Conservation (phyloP, 352 stramenopile species). For the Pythium diclinum region DNA sequence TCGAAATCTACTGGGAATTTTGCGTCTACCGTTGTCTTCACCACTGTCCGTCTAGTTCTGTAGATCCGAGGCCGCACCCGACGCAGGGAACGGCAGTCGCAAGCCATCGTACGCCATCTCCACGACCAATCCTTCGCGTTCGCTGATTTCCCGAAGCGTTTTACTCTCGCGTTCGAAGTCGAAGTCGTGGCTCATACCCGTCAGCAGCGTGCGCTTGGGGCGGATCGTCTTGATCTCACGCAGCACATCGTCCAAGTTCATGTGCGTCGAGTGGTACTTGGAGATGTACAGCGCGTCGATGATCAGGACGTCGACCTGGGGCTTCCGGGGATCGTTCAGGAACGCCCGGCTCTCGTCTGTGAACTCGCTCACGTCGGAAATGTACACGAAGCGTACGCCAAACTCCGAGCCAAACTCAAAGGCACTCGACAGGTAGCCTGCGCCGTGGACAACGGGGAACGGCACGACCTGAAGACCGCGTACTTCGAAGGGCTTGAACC, state of each 20-base stretch:
- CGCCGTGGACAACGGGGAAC: conserved; percentile 80
- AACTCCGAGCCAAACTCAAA: conserved; percentile 80
- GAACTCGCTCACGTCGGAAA: conserved; percentile 85
- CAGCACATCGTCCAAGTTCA: conserved; percentile 75
- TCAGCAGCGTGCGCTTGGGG: conserved; percentile 72
- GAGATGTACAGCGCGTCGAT: conserved; percentile 79
- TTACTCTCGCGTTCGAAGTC: conserved; percentile 61
- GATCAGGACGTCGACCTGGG: conserved; percentile 73
- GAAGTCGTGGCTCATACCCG: conserved; percentile 85
- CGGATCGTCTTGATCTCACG: conserved; percentile 57
- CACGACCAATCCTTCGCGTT: conserved; percentile 57
- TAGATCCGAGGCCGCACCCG: conserved; percentile 6
- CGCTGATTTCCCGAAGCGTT: conserved; percentile 41
- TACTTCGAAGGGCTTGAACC: conserved; percentile 49
- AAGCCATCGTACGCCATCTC: conserved; percentile 86
- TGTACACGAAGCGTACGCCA: conserved; percentile 78
- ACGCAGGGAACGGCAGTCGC: conserved; percentile 39
- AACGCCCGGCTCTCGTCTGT: conserved; percentile 50
- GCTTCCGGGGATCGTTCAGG: conserved; percentile 51
- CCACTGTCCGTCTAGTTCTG: conserved; percentile 8
- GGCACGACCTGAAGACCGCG: conserved; percentile 50
- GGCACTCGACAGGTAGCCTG: conserved; percentile 69
- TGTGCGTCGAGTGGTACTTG: conserved; percentile 82
- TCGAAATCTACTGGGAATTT: not conserved
- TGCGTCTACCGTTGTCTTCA: not conserved